Percentiles rank a stretch among this genome's conserved stretches.
Conservation (phyloP, 441 rosid species). For the Pelargonium cotyledonis region DNA sequence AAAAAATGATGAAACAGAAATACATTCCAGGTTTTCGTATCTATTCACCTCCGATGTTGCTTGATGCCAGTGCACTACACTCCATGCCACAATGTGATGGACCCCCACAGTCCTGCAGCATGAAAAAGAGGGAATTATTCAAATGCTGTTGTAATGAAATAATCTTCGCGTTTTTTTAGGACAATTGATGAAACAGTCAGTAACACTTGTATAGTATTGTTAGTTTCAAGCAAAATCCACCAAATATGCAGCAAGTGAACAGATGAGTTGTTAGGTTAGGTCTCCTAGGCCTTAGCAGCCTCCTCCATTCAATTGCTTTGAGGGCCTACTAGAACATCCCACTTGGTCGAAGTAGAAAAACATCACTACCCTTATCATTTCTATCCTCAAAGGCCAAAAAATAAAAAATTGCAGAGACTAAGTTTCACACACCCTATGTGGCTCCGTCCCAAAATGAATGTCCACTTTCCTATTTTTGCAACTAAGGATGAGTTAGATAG, state of each 20-base stretch:
- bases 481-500: too few relatives aligned
- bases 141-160: not conserved
- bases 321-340: not conserved
- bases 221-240: not conserved
- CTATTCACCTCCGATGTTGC: slow-evolving; percentile 46
- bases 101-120: slow-evolving; percentile 71
- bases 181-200: not conserved
- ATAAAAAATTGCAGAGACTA: too few relatives aligned
- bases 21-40: slow-evolving; percentile 10
- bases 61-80: slow-evolving; percentile 72
- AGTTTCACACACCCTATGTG: too few relatives aligned
- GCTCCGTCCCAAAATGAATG: too few relatives aligned
- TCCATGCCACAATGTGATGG: slow-evolving; percentile 67
- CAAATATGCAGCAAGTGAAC: not conserved
- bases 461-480: too few relatives aligned
- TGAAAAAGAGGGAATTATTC: slow-evolving; percentile 13
- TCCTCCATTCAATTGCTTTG: not conserved
- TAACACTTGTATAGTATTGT: not conserved
- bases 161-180: not conserved
- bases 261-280: not conserved
- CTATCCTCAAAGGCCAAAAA: too few relatives aligned
- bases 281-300: not conserved
- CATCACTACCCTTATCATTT: too few relatives aligned
- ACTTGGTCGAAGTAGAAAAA: not conserved
- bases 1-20: slow-evolving; percentile 9